Evolutionary conservation across 1,284 basidiomycete species (phyloP), one percentile per base, ranked within the genome.

Genomic region (Fomitopsis palustris): DNA sequence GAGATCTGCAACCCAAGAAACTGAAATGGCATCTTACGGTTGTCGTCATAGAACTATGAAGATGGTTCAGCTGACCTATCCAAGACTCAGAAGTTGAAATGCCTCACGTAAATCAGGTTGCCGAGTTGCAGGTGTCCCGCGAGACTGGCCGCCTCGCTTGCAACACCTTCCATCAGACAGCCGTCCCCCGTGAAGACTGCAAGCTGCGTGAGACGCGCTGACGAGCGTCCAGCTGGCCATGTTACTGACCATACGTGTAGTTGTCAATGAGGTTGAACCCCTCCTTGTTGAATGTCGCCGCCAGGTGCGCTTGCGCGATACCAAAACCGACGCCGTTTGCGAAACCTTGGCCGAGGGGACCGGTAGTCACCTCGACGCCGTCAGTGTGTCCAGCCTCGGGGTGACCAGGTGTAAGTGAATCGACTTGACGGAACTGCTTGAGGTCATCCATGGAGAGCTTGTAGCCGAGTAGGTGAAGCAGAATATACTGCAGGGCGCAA

Each of bases 321-420:
- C 95, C 96, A 56, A 98, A 79, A 75, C 95, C 95, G 65, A 98
- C 93, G 62, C 86, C 92, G 74, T 95, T 96, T 67, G 91, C 86
- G 73, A 98, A 91, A 71, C 94, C 94, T 77, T 98, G 95, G 54
- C 95, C 95, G 37, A 98, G 88, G 62, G 96, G 95, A 63, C 95
- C 96, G 59, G 96, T 98, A 67, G 95, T 98, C 64, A 97, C 94
- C 78, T 98, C 95, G 64, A 98, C 85, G 78, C 95, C 95, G 66
- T 95, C 92, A 23, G 94, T 95, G 74, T 95, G 90, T 61, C 86
- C 83, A 59, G 85, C 79, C 75, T 98, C 95, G 38, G 95, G 95
- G 79, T 97, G 95, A 69, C 95, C 95, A 43, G 93, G 93, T 53
- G 94, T 96, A 72, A 87, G 80, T 38, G 93, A 96, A 72, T 87